Evolutionary conservation across 169 alveolate genomes (phyloP).

Genomic region (Eimeria falciformis): DNA sequence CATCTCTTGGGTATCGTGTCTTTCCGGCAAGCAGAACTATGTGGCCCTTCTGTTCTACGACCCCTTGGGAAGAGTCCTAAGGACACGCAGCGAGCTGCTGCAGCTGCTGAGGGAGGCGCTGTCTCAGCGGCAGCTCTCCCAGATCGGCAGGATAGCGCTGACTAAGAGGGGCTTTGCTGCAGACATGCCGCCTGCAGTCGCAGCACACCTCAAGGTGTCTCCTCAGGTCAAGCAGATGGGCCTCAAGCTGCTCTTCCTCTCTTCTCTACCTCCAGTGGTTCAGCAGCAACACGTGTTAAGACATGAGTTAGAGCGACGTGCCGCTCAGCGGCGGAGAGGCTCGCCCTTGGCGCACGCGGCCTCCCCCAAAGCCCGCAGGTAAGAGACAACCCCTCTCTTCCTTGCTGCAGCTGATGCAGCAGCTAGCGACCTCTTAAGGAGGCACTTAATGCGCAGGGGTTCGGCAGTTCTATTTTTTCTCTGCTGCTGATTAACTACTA

Average conservation of each 20-base stretch:
- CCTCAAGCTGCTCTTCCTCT: background rate
- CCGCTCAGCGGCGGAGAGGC: background rate
- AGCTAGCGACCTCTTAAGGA: background rate
- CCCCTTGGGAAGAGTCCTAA: conserved; percentile 7
- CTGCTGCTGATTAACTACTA: background rate
- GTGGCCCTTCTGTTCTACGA: conserved; percentile 61
- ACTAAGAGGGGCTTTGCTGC: conserved; percentile 37
- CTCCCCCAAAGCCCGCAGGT: conserved; percentile 14
- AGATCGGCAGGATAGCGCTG: conserved; percentile 49
- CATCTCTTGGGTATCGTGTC: conserved; percentile 57
- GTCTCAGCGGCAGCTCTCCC: conserved; percentile 6
- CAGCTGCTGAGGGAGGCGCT: conserved; percentile 23
- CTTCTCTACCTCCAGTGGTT: background rate
- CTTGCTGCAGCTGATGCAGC: too few relatives aligned
- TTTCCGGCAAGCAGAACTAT: conserved; percentile 42
- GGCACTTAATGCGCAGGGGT: too few relatives aligned
- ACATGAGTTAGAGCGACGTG: background rate
- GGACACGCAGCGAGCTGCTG: conserved; percentile 13
- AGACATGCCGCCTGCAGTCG: conserved; percentile 29
- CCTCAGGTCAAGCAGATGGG: conserved; percentile 21
- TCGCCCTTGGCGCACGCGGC: background rate
- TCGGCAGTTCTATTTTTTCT: too few relatives aligned
- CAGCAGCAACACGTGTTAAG: background rate
- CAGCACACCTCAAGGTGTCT: background rate
- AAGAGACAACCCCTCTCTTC: background rate